Conservation (phyloP, 345 rosid species). For the Carallia pectinifolia region DNA sequence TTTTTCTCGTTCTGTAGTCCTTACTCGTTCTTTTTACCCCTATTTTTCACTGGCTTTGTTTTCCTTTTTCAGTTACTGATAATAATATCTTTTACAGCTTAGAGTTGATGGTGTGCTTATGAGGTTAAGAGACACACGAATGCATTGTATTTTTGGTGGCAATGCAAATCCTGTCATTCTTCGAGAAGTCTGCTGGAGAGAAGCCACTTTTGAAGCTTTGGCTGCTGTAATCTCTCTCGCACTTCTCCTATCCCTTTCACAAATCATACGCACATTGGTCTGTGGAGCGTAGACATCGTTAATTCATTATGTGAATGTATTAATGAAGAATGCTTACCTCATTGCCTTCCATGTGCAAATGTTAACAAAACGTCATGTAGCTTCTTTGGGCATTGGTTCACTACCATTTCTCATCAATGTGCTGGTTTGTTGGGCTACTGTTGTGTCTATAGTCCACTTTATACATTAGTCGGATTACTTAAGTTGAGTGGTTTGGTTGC, state of each 20-base stretch:
- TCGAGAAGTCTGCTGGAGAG: slow-evolving; percentile 93
- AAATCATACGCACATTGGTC: not conserved
- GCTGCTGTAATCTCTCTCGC: slow-evolving; percentile 52
- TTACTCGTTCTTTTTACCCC: not conserved
- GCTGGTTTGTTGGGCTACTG: too few relatives aligned
- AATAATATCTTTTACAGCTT: slow-evolving; percentile 44
- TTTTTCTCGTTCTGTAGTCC: not conserved
- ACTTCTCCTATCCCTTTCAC: not conserved
- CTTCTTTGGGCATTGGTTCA: too few relatives aligned
- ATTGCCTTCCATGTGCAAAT: too few relatives aligned
- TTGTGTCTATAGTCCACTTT: not conserved
- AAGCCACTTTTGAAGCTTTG: slow-evolving; percentile 68
- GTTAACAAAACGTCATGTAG: too few relatives aligned
- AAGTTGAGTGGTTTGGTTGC: not conserved
- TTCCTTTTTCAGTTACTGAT: not conserved
- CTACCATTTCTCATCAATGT: too few relatives aligned
- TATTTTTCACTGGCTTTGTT: not conserved
- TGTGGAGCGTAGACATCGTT: too few relatives aligned
- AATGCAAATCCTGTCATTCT: slow-evolving; percentile 51
- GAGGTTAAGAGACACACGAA: slow-evolving; percentile 92
- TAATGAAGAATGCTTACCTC: too few relatives aligned
- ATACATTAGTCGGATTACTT: not conserved
- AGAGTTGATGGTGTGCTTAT: slow-evolving; percentile 96
- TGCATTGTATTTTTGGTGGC: slow-evolving; percentile 67
- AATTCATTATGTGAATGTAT: too few relatives aligned